phyloP scores from a whole-genome alignment of 2,329 filamentous ascomycete species.

The Pseudopithomyces chartarum region DNA sequence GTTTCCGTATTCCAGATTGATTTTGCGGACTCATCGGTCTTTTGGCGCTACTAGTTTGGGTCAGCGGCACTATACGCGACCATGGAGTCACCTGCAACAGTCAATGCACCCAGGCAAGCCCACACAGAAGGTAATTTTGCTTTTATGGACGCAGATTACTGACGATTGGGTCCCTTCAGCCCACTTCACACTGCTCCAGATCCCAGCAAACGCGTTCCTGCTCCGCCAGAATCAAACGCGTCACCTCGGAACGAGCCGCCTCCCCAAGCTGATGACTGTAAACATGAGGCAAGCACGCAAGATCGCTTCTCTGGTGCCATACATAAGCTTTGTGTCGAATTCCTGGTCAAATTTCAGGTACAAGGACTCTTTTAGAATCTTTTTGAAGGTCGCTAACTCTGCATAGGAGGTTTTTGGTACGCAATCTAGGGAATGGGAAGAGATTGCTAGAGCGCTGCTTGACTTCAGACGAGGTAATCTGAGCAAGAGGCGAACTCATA shows the following conservation, averaged over 20 bases:
- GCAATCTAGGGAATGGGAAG: slow-evolving; percentile 20
- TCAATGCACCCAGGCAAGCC: slow-evolving; percentile 2
- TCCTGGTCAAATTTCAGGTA: slow-evolving; percentile 29
- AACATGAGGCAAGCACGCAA: slow-evolving; percentile 5
- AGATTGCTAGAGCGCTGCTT: slow-evolving; percentile 21
- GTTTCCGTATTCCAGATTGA: not conserved
- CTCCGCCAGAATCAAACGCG: slow-evolving; percentile 2
- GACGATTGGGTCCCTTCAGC: not conserved
- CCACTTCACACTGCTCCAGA: not conserved
- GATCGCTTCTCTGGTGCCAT: slow-evolving; percentile 8
- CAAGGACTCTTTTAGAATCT: not conserved
- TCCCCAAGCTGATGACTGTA: not conserved
- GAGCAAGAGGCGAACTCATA: slow-evolving; percentile 28
- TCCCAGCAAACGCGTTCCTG: not conserved
- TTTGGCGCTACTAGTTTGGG: not conserved
- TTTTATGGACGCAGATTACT: not conserved
- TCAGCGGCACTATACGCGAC: not conserved
- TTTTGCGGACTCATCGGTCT: not conserved
- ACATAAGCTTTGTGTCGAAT: slow-evolving; percentile 9
- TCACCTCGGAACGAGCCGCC: not conserved
- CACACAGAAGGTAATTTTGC: not conserved
- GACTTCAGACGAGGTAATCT: slow-evolving; percentile 21
- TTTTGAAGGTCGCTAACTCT: not conserved
- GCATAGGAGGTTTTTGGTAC: slow-evolving; percentile 32
- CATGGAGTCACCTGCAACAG: slow-evolving; percentile 1